phyloP scores from a whole-genome alignment of 163 green algal species.

The Coccomyxa subellipsoidea region DNA sequence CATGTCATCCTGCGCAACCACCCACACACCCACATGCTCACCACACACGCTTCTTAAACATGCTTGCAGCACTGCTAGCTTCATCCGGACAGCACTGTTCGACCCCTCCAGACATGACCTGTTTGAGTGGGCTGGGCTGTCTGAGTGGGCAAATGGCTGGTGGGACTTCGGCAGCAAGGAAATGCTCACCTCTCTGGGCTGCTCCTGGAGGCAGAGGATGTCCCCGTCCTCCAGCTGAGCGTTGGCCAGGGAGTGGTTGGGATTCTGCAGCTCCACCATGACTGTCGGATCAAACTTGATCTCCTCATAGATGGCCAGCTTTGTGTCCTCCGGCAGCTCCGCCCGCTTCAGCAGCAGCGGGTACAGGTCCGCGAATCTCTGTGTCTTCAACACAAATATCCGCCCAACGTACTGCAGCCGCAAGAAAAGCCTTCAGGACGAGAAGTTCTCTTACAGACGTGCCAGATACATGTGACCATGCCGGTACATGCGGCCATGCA shows the following conservation, averaged over 20 bases:
- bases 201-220: constrained; percentile 50
- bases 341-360: constrained; percentile 34
- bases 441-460: too few relatives aligned
- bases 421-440: neutral
- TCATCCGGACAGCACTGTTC: too few relatives aligned
- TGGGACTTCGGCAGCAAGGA: neutral
- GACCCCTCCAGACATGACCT: too few relatives aligned
- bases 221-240: constrained; percentile 82
- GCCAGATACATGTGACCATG: neutral
- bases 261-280: constrained; percentile 63
- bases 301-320: constrained; percentile 80
- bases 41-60: neutral
- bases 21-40: neutral
- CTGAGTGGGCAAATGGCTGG: too few relatives aligned
- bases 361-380: constrained; percentile 27
- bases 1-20: constrained; percentile 30
- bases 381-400: constrained; percentile 4
- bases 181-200: neutral
- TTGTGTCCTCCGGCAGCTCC: constrained; percentile 31
- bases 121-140: too few relatives aligned
- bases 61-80: too few relatives aligned
- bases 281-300: constrained; percentile 86
- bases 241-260: constrained; percentile 18
- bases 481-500: neutral
- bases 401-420: constrained; percentile 41